Conservation (phyloP, 2,329 filamentous ascomycete genomes). For the Ophiostoma himal-ulmi region DNA sequence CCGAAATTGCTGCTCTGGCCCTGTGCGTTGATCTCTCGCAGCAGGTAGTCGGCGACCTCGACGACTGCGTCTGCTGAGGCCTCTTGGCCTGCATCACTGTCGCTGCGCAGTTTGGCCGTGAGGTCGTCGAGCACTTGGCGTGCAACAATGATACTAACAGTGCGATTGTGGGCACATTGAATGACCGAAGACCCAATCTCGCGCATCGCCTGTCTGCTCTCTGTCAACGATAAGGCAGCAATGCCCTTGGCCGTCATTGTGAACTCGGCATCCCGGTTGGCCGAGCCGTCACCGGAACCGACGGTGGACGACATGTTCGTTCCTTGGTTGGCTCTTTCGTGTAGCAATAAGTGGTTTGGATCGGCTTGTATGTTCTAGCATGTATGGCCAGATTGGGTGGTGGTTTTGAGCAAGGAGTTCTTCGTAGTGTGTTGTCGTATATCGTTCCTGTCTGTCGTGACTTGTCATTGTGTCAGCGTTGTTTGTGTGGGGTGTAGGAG, state of each 20-base stretch:
- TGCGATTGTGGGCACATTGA: constrained; percentile 25
- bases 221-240: constrained; percentile 26
- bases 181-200: constrained; percentile 16
- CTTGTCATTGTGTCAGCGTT: not conserved
- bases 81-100: constrained; percentile 34
- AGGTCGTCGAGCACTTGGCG: constrained; percentile 29
- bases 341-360: not conserved
- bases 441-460: too few relatives aligned
- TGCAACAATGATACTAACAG: constrained; percentile 30
- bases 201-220: constrained; percentile 4
- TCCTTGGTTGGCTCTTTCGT: not conserved
- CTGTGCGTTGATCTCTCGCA: constrained; percentile 55
- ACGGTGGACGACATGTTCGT: not conserved
- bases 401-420: not conserved
- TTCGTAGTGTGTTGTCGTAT: not conserved
- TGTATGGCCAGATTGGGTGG: not conserved
- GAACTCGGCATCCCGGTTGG: constrained; percentile 23
- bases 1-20: constrained; percentile 57
- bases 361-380: not conserved
- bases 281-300: constrained; percentile 2
- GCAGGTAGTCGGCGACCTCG: constrained; percentile 67
- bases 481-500: not conserved
- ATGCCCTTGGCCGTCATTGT: constrained; percentile 28
- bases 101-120: constrained; percentile 47
- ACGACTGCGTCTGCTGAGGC: constrained; percentile 59